A percentile compares a stretch with the other conserved stretches of the same genome.
Evolutionary conservation across 352 stramenopile species (phyloP).

Genomic region (Pythium oligandrum): DNA sequence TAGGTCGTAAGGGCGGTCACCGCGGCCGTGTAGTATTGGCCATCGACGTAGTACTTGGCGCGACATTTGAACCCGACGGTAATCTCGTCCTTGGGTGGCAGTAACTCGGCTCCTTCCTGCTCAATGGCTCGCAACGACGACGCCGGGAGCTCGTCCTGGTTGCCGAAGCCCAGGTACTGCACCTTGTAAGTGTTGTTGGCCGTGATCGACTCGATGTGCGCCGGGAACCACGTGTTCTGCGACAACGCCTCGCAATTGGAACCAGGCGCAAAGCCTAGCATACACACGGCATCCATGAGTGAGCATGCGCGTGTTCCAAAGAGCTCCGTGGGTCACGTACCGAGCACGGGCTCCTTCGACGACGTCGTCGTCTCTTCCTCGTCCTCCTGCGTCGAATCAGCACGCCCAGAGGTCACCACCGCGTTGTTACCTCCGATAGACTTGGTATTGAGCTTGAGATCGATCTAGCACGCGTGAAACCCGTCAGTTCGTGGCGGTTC

Average conservation of each 20-base stretch:
- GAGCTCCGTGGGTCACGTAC: too few relatives aligned
- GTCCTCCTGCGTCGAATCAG: too few relatives aligned
- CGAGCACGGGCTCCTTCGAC: too few relatives aligned
- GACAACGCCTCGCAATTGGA: constrained; percentile 52
- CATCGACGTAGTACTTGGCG: constrained; percentile 81
- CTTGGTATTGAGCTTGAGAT: constrained; percentile 15
- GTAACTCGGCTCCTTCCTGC: constrained; percentile 8
- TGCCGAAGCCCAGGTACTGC: constrained; percentile 70
- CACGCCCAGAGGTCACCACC: too few relatives aligned
- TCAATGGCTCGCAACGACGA: constrained; percentile 38
- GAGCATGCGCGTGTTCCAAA: background rate
- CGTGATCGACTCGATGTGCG: constrained; percentile 50
- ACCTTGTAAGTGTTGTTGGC: constrained; percentile 59
- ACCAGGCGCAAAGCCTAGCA: constrained; percentile 32
- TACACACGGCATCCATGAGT: background rate
- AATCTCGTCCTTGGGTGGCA: constrained; percentile 39
- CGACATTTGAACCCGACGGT: constrained; percentile 52
- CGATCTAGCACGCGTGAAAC: background rate
- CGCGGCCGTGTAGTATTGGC: constrained; percentile 64
- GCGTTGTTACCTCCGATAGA: too few relatives aligned
- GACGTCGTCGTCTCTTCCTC: too few relatives aligned
- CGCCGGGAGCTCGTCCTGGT: constrained; percentile 40
- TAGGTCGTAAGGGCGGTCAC: constrained; percentile 60
- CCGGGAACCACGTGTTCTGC: constrained; percentile 70
- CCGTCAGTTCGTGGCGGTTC: too few relatives aligned